Percentiles rank a stretch among this genome's conserved stretches.
These are phyloP conservation scores for Penicillium simplicissimum DNA, from an alignment of 495 filamentous ascomycete species.

Conservation along the genomic window DNA sequence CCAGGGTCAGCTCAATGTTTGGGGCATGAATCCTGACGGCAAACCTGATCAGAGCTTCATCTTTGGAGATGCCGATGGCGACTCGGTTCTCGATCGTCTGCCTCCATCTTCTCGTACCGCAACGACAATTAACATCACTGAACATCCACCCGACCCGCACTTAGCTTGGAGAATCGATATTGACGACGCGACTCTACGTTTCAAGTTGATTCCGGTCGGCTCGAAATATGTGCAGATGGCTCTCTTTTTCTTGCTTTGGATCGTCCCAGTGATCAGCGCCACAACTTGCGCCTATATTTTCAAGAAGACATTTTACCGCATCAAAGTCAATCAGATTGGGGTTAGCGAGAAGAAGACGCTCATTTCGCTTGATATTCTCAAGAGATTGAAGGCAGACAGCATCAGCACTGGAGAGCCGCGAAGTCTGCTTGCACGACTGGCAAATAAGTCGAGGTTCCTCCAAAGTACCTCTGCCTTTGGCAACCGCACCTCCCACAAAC, in stretches of 20 bases:
- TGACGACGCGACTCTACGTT: conserved; percentile 56
- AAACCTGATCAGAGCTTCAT: conserved; percentile 60
- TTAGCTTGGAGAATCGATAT: conserved; percentile 57
- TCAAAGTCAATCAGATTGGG: conserved; percentile 70
- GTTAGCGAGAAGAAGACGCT: conserved; percentile 52
- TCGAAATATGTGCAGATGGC: conserved; percentile 57
- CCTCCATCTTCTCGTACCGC: conserved; percentile 59
- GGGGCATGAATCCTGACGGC: conserved; percentile 68
- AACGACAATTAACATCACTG: conserved; percentile 62
- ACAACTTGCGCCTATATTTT: conserved; percentile 56
- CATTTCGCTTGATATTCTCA: conserved; percentile 38
- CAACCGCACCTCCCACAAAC: conserved; percentile 42
- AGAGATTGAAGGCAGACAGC: conserved; percentile 27
- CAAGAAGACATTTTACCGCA: conserved; percentile 66
- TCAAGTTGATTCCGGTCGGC: conserved; percentile 55
- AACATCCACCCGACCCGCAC: conserved; percentile 54
- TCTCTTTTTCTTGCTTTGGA: conserved; percentile 57
- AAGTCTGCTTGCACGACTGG: conserved; percentile 36
- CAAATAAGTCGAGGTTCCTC: conserved; percentile 47
- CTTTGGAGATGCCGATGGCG: conserved; percentile 61
- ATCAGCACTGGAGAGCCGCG: conserved; percentile 24
- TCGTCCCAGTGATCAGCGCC: conserved; percentile 56
- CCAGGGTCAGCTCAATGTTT: conserved; percentile 64
- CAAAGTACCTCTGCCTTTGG: conserved; percentile 49
- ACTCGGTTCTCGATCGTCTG: conserved; percentile 63